A percentile compares a stretch with the other conserved stretches of the same genome.
These are phyloP conservation scores for Psidium guajava DNA, from an alignment of 345 rosid species.

Conservation along the genomic window DNA sequence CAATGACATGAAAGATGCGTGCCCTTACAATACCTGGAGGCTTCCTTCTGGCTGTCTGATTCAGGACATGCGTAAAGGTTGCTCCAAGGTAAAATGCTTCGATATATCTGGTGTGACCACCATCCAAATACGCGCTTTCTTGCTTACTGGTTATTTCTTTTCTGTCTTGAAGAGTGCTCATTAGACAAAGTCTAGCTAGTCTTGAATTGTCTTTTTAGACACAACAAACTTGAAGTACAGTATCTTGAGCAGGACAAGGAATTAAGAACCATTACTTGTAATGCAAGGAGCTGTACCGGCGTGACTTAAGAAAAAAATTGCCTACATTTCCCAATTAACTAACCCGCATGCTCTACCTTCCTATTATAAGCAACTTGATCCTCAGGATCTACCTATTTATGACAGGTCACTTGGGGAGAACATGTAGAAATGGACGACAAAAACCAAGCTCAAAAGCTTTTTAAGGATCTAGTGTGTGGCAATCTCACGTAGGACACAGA, in stretches of 20 bases:
- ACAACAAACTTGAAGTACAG: background rate
- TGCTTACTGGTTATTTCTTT: background rate
- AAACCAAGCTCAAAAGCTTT: constrained; percentile 37
- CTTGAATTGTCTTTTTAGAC: background rate
- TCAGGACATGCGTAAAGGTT: constrained; percentile 38
- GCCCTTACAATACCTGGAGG: constrained; percentile 30
- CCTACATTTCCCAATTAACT: background rate
- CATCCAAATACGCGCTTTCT: background rate
- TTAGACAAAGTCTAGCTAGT: background rate
- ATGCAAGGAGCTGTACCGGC: background rate
- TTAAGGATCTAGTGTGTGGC: constrained; percentile 24
- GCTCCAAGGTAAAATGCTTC: constrained; percentile 23
- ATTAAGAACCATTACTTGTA: background rate
- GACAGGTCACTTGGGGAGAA: constrained; percentile 70
- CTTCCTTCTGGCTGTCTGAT: constrained; percentile 85
- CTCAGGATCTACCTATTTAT: background rate
- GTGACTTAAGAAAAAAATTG: background rate
- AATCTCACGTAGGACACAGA: constrained; percentile 48
- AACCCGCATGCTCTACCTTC: background rate
- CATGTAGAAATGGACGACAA: constrained; percentile 65
- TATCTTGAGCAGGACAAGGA: background rate
- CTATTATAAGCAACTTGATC: background rate
- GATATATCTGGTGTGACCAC: background rate
- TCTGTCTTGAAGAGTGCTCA: background rate
- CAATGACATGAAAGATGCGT: constrained; percentile 2